Evolutionary conservation across 768 basidiomycete species (phyloP).

Genomic region (Trametes gibbosa): DNA sequence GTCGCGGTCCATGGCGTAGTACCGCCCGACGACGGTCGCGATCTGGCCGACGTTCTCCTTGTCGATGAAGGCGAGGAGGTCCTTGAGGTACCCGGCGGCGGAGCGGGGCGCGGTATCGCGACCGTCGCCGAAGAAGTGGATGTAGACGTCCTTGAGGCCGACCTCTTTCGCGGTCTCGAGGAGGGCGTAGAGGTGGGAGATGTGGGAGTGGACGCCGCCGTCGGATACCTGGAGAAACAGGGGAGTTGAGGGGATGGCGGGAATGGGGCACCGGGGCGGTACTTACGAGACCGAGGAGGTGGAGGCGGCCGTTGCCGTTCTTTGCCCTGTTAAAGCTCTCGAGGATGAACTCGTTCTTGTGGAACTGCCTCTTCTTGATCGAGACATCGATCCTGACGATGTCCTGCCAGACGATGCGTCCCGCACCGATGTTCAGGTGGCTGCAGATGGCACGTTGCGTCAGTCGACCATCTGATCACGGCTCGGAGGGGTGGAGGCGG

Average conservation of each 20-base stretch:
- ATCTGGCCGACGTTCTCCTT: constrained; percentile 79
- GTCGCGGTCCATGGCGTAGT: constrained; percentile 97
- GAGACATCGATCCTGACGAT: constrained; percentile 93
- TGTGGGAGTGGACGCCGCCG: constrained; percentile 97
- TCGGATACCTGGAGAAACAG: constrained; percentile 67
- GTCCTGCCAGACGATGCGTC: constrained; percentile 95
- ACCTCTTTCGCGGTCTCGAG: constrained; percentile 87
- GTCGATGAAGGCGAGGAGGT: constrained; percentile 74
- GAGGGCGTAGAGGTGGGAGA: constrained; percentile 83
- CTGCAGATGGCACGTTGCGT: constrained; percentile 37
- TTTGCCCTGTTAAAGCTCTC: constrained; percentile 76
- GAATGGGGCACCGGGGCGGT: constrained; percentile 10
- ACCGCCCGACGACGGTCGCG: constrained; percentile 83
- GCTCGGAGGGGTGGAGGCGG: too few relatives aligned
- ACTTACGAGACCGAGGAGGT: constrained; percentile 80
- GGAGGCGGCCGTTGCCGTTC: constrained; percentile 77
- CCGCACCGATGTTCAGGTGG: constrained; percentile 93
- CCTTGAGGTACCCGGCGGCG: constrained; percentile 70
- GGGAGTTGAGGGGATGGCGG: neutral
- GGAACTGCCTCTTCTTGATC: constrained; percentile 86
- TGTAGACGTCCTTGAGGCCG: constrained; percentile 79
- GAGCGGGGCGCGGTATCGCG: constrained; percentile 92
- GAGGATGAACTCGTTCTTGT: constrained; percentile 72
- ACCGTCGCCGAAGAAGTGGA: constrained; percentile 95
- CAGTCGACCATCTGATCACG: neutral